Conservation (phyloP, 352 stramenopile genomes). For the Phytophthora pinifolia region DNA sequence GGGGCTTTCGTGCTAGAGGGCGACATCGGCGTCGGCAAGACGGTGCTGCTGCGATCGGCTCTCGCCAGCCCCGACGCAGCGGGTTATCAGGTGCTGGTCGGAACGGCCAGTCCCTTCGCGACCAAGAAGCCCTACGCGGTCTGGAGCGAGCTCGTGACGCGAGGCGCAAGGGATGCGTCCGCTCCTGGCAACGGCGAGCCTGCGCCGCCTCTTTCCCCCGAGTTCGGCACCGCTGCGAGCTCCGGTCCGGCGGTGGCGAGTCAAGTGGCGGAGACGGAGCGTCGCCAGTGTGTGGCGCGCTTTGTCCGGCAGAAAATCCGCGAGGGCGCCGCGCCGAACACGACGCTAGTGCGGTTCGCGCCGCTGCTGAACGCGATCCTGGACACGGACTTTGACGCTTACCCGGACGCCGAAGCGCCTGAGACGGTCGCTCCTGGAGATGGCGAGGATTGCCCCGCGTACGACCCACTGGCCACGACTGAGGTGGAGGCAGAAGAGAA, state of each 20-base stretch:
- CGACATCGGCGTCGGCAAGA: conserved; percentile 86
- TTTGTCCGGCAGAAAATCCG: conserved; percentile 69
- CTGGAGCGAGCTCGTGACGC: conserved; percentile 78
- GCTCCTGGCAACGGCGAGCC: conserved; percentile 4
- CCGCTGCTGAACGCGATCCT: conserved; percentile 64
- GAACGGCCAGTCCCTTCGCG: conserved; percentile 71
- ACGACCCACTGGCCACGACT: conserved; percentile 11
- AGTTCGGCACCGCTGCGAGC: conserved; percentile 11
- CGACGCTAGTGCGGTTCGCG: conserved; percentile 58
- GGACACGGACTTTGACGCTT: conserved; percentile 71
- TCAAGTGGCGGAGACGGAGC: conserved; percentile 35
- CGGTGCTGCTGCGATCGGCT: conserved; percentile 65
- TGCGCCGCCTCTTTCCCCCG: conserved; percentile 25
- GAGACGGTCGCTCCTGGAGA: not conserved
- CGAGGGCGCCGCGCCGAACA: conserved; percentile 67
- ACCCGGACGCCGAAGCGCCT: conserved; percentile 12
- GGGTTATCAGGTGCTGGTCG: conserved; percentile 60
- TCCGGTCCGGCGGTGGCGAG: conserved; percentile 14
- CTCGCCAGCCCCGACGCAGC: conserved; percentile 49
- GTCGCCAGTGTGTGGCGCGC: conserved; percentile 48
- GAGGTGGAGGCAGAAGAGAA: conserved; percentile 26
- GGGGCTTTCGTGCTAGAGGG: conserved; percentile 81
- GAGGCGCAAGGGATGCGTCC: conserved; percentile 47
- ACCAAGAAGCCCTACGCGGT: conserved; percentile 80
- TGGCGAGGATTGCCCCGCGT: conserved; percentile 3